Conservation (phyloP, 352 stramenopile species). For the Globisporangium orthogonon region DNA sequence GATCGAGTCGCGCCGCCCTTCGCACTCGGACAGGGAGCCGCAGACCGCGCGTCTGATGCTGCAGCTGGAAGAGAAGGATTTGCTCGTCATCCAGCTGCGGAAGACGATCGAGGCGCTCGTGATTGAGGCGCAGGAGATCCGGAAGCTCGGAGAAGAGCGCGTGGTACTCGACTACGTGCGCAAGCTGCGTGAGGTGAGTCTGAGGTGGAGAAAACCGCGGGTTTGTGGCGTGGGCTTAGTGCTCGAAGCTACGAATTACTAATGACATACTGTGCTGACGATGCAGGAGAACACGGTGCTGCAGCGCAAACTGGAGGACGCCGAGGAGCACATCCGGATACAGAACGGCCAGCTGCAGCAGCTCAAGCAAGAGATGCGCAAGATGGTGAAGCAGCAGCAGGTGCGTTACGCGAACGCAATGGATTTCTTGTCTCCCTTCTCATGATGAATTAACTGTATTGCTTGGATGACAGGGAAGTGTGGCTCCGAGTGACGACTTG, state of each 20-base stretch:
- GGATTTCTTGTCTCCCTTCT: not conserved
- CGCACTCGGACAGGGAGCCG: constrained; percentile 8
- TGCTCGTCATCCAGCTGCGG: constrained; percentile 74
- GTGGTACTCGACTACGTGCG: constrained; percentile 82
- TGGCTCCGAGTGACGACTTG: too few species aligned
- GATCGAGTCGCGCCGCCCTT: constrained; percentile 1
- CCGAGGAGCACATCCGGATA: constrained; percentile 67
- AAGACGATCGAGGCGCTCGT: constrained; percentile 75
- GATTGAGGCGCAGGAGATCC: constrained; percentile 63
- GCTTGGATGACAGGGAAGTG: not conserved
- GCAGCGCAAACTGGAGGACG: constrained; percentile 63
- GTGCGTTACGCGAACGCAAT: constrained; percentile 12
- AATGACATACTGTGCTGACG: not conserved
- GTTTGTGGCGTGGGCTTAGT: not conserved
- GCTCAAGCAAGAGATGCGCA: constrained; percentile 68
- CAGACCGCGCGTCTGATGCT: constrained; percentile 31
- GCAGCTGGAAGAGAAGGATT: constrained; percentile 80
- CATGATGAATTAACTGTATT: not conserved
- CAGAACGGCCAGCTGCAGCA: constrained; percentile 73
- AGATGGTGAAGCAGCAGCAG: constrained; percentile 26
- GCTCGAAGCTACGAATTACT: too few species aligned
- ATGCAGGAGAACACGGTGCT: constrained; percentile 55
- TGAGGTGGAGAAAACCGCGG: not conserved
- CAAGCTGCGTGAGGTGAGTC: constrained; percentile 57
- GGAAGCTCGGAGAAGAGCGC: constrained; percentile 73